Percentiles rank a stretch among this genome's conserved stretches.
phyloP scores from a whole-genome alignment of 2,329 filamentous ascomycete species.

The Ilyonectria robusta region DNA sequence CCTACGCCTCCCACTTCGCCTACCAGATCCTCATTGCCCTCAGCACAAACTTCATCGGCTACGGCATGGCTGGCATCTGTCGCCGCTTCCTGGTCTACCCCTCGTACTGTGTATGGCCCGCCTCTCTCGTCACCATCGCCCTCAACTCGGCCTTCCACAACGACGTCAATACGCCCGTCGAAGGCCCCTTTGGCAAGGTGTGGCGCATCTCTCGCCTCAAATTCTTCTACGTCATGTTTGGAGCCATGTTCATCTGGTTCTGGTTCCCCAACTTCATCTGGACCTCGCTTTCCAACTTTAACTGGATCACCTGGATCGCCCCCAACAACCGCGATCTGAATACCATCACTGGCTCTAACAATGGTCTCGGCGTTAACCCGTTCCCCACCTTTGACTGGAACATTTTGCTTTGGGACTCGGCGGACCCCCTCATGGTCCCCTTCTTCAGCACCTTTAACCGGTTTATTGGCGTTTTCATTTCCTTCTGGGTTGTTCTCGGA shows the following conservation, averaged over 20 bases:
- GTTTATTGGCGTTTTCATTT: constrained; percentile 69
- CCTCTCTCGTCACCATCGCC: constrained; percentile 68
- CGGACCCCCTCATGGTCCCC: constrained; percentile 64
- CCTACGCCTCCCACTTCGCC: constrained; percentile 64
- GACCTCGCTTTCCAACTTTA: constrained; percentile 66
- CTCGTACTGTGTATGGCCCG: constrained; percentile 71
- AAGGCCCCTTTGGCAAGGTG: constrained; percentile 59
- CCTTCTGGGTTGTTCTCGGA: constrained; percentile 67
- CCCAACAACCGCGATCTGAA: constrained; percentile 60
- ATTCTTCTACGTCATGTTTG: constrained; percentile 66
- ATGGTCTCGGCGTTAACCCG: constrained; percentile 62
- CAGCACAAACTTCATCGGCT: constrained; percentile 72
- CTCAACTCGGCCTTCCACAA: constrained; percentile 68
- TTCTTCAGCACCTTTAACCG: constrained; percentile 75
- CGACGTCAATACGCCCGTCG: constrained; percentile 56
- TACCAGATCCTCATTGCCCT: constrained; percentile 71
- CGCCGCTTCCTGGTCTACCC: constrained; percentile 70
- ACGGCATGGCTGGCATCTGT: constrained; percentile 69
- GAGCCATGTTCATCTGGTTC: constrained; percentile 70
- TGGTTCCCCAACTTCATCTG: constrained; percentile 72
- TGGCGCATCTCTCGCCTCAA: constrained; percentile 65
- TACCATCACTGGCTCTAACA: constrained; percentile 60
- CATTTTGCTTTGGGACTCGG: constrained; percentile 58
- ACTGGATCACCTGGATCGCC: constrained; percentile 71
- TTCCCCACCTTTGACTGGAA: constrained; percentile 66